Evolutionary conservation across 2,329 filamentous ascomycete species (phyloP).

Genomic region (Penicillium griseofulvum): DNA sequence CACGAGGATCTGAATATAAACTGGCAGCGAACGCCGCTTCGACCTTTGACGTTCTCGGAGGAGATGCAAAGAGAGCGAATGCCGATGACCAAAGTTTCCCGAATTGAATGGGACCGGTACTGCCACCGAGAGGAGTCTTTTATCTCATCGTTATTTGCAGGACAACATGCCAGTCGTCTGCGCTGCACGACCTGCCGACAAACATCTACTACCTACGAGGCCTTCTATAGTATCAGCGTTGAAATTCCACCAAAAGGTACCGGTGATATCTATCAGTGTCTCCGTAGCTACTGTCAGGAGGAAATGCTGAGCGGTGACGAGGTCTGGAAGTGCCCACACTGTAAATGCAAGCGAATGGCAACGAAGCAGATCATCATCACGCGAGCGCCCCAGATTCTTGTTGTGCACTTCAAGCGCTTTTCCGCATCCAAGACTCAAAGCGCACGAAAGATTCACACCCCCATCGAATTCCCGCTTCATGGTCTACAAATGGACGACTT

Average conservation of each 20-base stretch:
- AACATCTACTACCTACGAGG: conserved; percentile 66
- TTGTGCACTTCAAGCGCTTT: conserved; percentile 73
- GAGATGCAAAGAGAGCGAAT: conserved; percentile 61
- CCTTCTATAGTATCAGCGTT: conserved; percentile 69
- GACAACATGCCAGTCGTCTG: conserved; percentile 62
- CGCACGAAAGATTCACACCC: conserved; percentile 66
- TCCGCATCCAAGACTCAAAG: conserved; percentile 55
- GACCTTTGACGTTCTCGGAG: conserved; percentile 58
- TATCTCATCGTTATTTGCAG: conserved; percentile 75
- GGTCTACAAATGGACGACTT: conserved; percentile 63
- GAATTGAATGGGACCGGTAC: conserved; percentile 72
- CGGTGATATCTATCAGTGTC: conserved; percentile 64
- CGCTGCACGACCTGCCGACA: conserved; percentile 60
- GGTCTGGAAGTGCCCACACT: conserved; percentile 70
- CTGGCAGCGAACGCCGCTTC: conserved; percentile 59
- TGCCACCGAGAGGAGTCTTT: conserved; percentile 69
- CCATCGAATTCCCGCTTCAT: conserved; percentile 73
- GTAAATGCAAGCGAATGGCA: conserved; percentile 65
- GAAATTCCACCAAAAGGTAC: conserved; percentile 64
- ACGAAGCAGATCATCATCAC: conserved; percentile 72
- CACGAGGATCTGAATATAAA: conserved; percentile 80
- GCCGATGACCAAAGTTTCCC: conserved; percentile 63
- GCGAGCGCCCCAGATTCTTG: conserved; percentile 74
- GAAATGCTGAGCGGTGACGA: conserved; percentile 67
- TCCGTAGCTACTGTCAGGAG: conserved; percentile 66